phyloP scores from a whole-genome alignment of 108 stramenopile species.

The Cyclotella atomus region DNA sequence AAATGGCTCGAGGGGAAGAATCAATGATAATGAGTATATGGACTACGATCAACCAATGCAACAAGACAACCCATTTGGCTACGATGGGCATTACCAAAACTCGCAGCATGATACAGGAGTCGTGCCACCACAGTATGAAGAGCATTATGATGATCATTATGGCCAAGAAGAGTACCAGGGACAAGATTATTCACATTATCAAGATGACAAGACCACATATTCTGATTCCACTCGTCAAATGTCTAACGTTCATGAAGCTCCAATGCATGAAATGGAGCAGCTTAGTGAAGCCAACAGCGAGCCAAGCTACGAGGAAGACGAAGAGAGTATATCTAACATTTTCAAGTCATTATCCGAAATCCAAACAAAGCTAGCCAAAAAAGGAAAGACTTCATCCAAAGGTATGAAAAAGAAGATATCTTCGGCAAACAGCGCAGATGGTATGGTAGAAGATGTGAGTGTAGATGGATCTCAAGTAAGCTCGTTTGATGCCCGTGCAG shows the following conservation, averaged over 20 bases:
- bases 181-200: constrained; percentile 21
- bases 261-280: neutral
- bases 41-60: constrained; percentile 4
- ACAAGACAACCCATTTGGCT: neutral
- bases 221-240: constrained; percentile 31
- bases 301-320: constrained; percentile 27
- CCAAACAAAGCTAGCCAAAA: constrained; percentile 47
- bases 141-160: neutral
- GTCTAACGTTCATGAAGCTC: constrained; percentile 21
- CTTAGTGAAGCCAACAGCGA: neutral
- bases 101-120: neutral
- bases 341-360: constrained; percentile 54
- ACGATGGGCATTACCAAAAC: neutral
- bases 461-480: constrained; percentile 39
- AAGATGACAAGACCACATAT: constrained; percentile 23
- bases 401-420: neutral
- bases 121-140: neutral
- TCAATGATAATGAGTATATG: constrained; percentile 5
- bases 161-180: neutral
- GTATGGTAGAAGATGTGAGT: constrained; percentile 45
- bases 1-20: neutral
- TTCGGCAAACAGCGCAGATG: constrained; percentile 14
- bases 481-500: constrained; percentile 24
- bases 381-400: constrained; percentile 29
- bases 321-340: constrained; percentile 45